These are phyloP conservation scores for Trichoderma guizhouense DNA, from an alignment of 2,329 filamentous ascomycete genomes.

Conservation along the genomic window DNA sequence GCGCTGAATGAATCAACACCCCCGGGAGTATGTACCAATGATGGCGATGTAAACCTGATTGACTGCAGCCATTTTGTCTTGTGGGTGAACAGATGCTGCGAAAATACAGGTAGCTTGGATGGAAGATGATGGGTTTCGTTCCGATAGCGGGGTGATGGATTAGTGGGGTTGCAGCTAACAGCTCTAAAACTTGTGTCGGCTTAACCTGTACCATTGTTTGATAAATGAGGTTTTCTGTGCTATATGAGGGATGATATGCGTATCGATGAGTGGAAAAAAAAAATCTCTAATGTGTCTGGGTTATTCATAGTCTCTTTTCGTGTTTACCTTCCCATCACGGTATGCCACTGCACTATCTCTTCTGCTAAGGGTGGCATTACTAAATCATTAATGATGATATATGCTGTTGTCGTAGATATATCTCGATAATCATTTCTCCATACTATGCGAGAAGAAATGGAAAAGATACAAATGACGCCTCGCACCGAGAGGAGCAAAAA, in stretches of 20 bases:
- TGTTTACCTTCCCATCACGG: not conserved
- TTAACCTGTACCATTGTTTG: not conserved
- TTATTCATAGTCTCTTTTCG: not conserved
- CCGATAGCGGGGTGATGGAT: slow-evolving; percentile 34
- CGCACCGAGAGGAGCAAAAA: not conserved
- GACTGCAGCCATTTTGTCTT: slow-evolving; percentile 37
- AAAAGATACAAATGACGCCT: too few species aligned
- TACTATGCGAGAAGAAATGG: not conserved
- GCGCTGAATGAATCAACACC: not conserved
- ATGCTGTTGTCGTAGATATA: not conserved
- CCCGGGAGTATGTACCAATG: slow-evolving; percentile 39
- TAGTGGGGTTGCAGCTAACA: slow-evolving; percentile 1
- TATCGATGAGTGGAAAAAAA: not conserved
- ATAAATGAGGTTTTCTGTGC: not conserved
- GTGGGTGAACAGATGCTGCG: slow-evolving; percentile 3
- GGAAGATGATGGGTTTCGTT: slow-evolving; percentile 28
- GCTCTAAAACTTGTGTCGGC: not conserved
- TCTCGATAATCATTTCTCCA: not conserved
- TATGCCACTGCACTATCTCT: not conserved
- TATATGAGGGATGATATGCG: not conserved
- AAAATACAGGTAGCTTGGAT: slow-evolving; percentile 21
- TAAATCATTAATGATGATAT: not conserved
- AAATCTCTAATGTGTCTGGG: not conserved
- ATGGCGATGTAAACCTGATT: slow-evolving; percentile 53
- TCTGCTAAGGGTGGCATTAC: not conserved